Conservation (phyloP, 2,329 filamentous ascomycete species). For the Aspergillus transmontanensis region DNA sequence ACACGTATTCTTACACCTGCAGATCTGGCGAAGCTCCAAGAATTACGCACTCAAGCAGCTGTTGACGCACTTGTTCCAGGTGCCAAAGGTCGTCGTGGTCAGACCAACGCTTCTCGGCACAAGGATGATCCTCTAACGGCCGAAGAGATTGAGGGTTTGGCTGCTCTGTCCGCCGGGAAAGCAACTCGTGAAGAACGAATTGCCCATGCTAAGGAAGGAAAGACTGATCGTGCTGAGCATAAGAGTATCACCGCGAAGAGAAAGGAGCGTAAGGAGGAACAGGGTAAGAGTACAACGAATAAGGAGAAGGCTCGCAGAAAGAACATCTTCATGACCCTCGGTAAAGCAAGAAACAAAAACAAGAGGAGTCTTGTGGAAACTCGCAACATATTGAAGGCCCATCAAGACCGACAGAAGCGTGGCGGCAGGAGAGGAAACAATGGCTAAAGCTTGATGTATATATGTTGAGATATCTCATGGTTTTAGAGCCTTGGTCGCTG, state of each 20-base stretch:
- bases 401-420: constrained; percentile 79
- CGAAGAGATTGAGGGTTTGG: constrained; percentile 85
- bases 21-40: constrained; percentile 90
- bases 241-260: constrained; percentile 82
- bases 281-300: constrained; percentile 96
- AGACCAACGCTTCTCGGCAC: constrained; percentile 61
- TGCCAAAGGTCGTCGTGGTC: constrained; percentile 47
- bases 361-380: constrained; percentile 92
- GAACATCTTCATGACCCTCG: constrained; percentile 98
- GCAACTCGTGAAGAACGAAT: constrained; percentile 86
- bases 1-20: constrained; percentile 93
- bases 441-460: constrained; percentile 17
- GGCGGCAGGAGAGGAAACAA: constrained; percentile 80
- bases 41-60: constrained; percentile 74
- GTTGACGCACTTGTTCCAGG: constrained; percentile 64
- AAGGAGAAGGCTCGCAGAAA: constrained; percentile 96
- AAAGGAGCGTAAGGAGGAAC: constrained; percentile 81
- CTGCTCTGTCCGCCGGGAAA: constrained; percentile 71
- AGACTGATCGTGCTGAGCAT: constrained; percentile 75
- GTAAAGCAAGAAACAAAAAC: constrained; percentile 93
- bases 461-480: not conserved
- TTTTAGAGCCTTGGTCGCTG: not conserved
- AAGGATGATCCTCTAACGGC: constrained; percentile 87
- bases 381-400: constrained; percentile 75
- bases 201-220: constrained; percentile 78